Evolutionary conservation across 345 rosid genomes (phyloP).

Genomic region (Eucalyptus sp.): DNA sequence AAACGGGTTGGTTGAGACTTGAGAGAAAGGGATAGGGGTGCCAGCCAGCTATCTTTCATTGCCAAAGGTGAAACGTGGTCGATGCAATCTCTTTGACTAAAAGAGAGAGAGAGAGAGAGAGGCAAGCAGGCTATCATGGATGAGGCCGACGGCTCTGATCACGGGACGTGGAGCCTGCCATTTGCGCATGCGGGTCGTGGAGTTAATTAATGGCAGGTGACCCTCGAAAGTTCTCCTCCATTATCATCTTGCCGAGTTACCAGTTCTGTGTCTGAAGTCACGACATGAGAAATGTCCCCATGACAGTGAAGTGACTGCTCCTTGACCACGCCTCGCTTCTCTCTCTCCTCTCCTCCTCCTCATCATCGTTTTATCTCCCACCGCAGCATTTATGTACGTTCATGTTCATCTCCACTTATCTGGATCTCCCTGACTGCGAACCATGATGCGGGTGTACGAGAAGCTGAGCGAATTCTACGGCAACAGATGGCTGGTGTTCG

Average conservation of each 20-base stretch:
- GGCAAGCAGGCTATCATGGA: not conserved
- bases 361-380: not conserved
- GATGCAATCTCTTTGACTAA: not conserved
- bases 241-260: not conserved
- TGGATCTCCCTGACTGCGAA: not conserved
- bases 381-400: not conserved
- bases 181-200: not conserved
- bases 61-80: not conserved
- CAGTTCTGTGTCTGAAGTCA: not conserved
- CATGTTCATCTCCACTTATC: not conserved
- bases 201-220: not conserved
- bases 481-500: slow-evolving; percentile 80
- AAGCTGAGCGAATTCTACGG: slow-evolving; percentile 18
- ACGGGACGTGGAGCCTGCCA: not conserved
- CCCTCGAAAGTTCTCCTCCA: not conserved
- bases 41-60: not conserved
- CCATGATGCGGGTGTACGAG: not conserved
- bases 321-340: not conserved
- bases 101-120: not conserved
- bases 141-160: not conserved
- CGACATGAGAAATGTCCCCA: not conserved
- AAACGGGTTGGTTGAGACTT: not conserved
- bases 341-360: not conserved
- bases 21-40: not conserved
- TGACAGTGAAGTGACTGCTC: not conserved